Evolutionary conservation across 1,284 basidiomycete genomes (phyloP).

Genomic region (Stygiomarasmius scandens): DNA sequence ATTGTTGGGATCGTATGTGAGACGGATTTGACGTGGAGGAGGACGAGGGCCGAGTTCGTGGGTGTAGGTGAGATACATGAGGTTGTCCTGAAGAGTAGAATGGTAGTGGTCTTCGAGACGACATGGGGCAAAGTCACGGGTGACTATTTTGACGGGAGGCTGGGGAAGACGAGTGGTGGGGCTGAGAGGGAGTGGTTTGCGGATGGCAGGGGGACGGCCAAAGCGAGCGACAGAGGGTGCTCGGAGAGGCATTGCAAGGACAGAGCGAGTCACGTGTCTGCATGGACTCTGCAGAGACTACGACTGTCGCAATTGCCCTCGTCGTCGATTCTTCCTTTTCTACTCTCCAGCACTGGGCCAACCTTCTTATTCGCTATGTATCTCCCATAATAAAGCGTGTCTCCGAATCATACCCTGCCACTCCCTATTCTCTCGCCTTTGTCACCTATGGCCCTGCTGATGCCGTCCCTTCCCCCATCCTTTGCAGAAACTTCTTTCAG

Average conservation of each 20-base stretch:
- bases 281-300: conserved; percentile 20
- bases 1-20: conserved; percentile 75
- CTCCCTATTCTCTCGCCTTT: conserved; percentile 53
- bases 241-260: not conserved
- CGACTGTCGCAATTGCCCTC: conserved; percentile 47
- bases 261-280: conserved; percentile 17
- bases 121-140: conserved; percentile 75
- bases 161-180: conserved; percentile 58
- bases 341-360: conserved; percentile 57
- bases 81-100: conserved; percentile 79
- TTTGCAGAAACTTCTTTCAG: conserved; percentile 59
- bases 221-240: conserved; percentile 41
- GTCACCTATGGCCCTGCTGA: conserved; percentile 50
- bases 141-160: conserved; percentile 63
- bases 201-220: conserved; percentile 48
- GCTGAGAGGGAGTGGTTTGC: conserved; percentile 50
- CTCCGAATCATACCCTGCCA: conserved; percentile 41
- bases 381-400: conserved; percentile 55
- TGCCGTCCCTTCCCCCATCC: conserved; percentile 51
- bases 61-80: conserved; percentile 95
- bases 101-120: conserved; percentile 88
- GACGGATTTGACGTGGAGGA: conserved; percentile 59
- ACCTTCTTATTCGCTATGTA: conserved; percentile 52
- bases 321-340: conserved; percentile 66
- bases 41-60: conserved; percentile 63